A percentile compares a stretch with the other conserved stretches of the same genome.
phyloP scores from a whole-genome alignment of 305 asterid species.

The Fraxinus latifolia region DNA sequence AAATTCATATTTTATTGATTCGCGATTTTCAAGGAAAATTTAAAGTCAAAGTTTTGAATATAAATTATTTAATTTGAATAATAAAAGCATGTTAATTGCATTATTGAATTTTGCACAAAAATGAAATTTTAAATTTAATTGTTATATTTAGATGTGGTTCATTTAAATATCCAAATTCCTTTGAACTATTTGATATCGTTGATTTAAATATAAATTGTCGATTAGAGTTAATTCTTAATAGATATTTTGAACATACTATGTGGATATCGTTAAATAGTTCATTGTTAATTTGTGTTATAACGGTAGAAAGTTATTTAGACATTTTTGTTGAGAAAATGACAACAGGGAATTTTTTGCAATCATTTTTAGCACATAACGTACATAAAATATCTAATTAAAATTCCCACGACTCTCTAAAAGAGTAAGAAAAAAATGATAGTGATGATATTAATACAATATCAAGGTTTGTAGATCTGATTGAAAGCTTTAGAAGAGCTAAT shows the following conservation, averaged over 20 bases:
- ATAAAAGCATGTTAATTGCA: not conserved
- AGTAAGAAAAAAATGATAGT: no score
- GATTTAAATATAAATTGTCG: not conserved
- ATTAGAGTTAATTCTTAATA: not conserved
- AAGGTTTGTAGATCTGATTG: no score
- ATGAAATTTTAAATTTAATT: not conserved
- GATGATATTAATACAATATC: no score
- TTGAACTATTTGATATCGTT: not conserved
- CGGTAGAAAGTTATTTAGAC: no score
- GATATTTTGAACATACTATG: not conserved
- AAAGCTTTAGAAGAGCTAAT: no score
- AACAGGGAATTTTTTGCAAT: no score
- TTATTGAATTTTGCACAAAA: not conserved
- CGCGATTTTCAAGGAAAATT: not conserved
- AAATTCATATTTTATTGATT: not conserved
- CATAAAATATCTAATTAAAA: no score
- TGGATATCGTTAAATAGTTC: no score
- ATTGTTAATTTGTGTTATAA: no score
- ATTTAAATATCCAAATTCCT: not conserved
- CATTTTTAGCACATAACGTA: no score
- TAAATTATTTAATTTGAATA: not conserved
- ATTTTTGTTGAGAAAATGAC: no score
- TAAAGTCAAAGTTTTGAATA: not conserved
- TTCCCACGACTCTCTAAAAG: no score
- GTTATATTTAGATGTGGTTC: not conserved